These are phyloP conservation scores for Chlamydomonas sp. DNA, from an alignment of 139 green algal genomes.

Conservation along the genomic window DNA sequence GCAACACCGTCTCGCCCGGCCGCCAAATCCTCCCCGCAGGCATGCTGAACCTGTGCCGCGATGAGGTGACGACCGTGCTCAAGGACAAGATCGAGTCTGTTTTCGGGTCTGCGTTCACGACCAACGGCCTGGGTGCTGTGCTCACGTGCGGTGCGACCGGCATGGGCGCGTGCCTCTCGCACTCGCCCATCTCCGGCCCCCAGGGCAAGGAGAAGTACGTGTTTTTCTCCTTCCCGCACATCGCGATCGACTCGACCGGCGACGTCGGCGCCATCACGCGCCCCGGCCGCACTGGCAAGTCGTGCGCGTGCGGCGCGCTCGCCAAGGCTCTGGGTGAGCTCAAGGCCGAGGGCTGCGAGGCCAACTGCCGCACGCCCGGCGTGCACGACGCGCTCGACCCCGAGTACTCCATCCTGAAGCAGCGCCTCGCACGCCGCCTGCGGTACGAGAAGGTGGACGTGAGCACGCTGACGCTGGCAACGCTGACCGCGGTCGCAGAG, in stretches of 20 bases:
- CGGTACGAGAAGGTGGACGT: conserved; percentile 13
- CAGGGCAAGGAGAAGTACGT: conserved; percentile 24
- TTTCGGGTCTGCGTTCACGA: conserved; percentile 71
- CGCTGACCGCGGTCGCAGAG: conserved; percentile 5
- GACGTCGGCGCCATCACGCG: conserved; percentile 57
- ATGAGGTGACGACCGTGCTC: conserved; percentile 72
- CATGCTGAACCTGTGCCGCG: conserved; percentile 81
- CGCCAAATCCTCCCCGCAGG: conserved; percentile 23
- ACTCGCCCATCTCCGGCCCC: conserved; percentile 32
- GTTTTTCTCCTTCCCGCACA: conserved; percentile 86
- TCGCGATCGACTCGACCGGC: conserved; percentile 61
- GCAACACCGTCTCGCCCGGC: not conserved
- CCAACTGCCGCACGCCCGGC: conserved; percentile 41
- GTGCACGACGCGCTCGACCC: conserved; percentile 64
- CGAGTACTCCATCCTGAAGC: conserved; percentile 78
- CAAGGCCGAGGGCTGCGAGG: conserved; percentile 40
- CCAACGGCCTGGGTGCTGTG: conserved; percentile 74
- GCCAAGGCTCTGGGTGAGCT: conserved; percentile 27
- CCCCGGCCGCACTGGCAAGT: conserved; percentile 32
- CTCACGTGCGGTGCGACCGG: conserved; percentile 76
- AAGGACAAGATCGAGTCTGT: conserved; percentile 70
- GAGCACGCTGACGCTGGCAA: not conserved
- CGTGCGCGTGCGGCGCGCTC: conserved; percentile 32
- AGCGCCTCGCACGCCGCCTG: conserved; percentile 58
- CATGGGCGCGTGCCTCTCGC: conserved; percentile 49